These are phyloP conservation scores for Globisporangium perplexum DNA, from an alignment of 352 stramenopile species.

Conservation along the genomic window DNA sequence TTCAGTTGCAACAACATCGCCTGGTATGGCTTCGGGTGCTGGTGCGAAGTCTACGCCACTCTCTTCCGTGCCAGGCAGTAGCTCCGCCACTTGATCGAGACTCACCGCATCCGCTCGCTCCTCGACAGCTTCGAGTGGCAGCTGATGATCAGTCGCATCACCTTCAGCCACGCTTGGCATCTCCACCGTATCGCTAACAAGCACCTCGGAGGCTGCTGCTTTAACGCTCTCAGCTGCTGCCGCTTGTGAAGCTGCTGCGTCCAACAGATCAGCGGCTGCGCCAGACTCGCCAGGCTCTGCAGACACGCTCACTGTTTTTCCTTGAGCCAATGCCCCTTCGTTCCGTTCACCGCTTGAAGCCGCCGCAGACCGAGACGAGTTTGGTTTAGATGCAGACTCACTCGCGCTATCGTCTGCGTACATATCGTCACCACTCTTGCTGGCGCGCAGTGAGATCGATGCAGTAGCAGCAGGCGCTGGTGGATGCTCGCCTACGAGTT, in stretches of 20 bases:
- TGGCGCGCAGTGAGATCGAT: constrained; percentile 12
- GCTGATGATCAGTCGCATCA: background rate
- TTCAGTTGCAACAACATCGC: background rate
- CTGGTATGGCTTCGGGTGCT: background rate
- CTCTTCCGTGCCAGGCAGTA: background rate
- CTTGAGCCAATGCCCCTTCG: background rate
- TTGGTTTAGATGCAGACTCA: constrained; percentile 24
- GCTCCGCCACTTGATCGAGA: background rate
- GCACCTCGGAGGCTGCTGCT: background rate
- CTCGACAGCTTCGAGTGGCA: background rate
- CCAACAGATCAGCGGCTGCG: background rate
- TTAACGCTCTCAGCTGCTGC: background rate
- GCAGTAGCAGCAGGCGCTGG: background rate
- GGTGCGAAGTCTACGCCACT: too few species aligned
- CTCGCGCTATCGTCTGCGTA: constrained; percentile 27
- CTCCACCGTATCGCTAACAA: background rate
- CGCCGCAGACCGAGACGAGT: constrained; percentile 4
- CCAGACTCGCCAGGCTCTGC: background rate
- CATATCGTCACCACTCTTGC: constrained; percentile 31
- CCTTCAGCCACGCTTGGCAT: background rate
- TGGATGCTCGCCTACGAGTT: background rate
- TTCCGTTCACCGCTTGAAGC: background rate
- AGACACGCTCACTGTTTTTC: background rate
- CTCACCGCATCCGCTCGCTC: background rate
- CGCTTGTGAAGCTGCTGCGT: background rate